Evolutionary conservation across 345 rosid species (phyloP), one percentile per base, ranked within the genome.

Genomic region (Linum usitatissimum): DNA sequence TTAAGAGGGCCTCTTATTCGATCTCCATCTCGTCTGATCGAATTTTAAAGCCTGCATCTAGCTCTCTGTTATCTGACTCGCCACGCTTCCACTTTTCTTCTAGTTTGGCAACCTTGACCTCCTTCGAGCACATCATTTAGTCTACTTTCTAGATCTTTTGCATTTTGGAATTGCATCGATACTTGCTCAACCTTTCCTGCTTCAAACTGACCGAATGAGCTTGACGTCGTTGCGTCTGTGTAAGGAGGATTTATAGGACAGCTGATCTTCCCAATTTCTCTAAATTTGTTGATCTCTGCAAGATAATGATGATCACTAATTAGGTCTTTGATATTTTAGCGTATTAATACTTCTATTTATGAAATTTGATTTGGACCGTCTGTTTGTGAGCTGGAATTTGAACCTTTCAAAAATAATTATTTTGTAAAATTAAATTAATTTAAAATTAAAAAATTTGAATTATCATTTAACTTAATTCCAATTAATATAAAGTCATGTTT

Each of bases 201-300:
- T 57, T 64, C 78, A 45, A 75, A 61, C 65, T 66, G 79, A 42
- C 56, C 68, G 57, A 80, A 73, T 51, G 82, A 71, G 59, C 74
- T 75, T 51, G 71, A 79, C 63, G 51, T 2, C 5, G 71, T 62
- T 72, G 59, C 49, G 53, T 66, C 73, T 6, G 61, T 18, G 30
- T 13, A 66, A 65, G 62, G 66, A 53, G 65, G 42, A 57, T 65
- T 77, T n/a, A 40, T 67, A 57, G 76, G 75, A n/a, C 62, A 62
- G 56, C 65, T 65, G 57, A 59, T 75, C 75, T 73, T 75, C 36
- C 87, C 87, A 62, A 83, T 75, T 71, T 76, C 86, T 17, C 75
- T 77, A 3, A 91, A 79, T 17, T 80, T 84, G 39, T 69, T 57
- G 23, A 91, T 70, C 75, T 86, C 88, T 87, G 79, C 68, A 69